These are phyloP conservation scores for Porodaedalea pini DNA, from an alignment of 1,284 basidiomycete species.

Conservation along the genomic window DNA sequence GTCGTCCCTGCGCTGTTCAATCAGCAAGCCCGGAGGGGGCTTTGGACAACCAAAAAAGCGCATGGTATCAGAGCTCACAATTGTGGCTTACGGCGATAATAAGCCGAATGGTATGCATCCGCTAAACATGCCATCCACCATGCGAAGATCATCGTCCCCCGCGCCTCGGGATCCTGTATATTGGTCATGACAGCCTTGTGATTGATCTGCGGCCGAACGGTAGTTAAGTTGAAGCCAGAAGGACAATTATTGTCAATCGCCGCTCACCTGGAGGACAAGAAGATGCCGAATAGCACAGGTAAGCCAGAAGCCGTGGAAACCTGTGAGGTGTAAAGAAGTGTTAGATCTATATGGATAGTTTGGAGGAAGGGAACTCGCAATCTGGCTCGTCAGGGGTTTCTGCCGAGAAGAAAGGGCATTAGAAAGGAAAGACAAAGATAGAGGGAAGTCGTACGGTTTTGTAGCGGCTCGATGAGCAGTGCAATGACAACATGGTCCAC, in stretches of 20 bases:
- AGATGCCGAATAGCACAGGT: constrained; percentile 72
- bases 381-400: constrained; percentile 66
- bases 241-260: neutral
- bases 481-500: constrained; percentile 78
- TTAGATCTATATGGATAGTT: neutral
- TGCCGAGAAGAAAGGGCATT: constrained; percentile 30
- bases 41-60: constrained; percentile 35
- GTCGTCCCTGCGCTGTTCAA: constrained; percentile 46
- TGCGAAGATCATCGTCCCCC: constrained; percentile 79
- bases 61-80: constrained; percentile 54
- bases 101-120: constrained; percentile 57
- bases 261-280: constrained; percentile 64
- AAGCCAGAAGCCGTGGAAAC: constrained; percentile 80
- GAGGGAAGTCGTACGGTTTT: constrained; percentile 62
- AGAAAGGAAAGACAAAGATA: neutral
- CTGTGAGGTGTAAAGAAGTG: constrained; percentile 38
- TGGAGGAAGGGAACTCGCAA: constrained; percentile 37
- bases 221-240: constrained; percentile 1
- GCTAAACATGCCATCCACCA: constrained; percentile 71
- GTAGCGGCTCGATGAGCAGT: constrained; percentile 72
- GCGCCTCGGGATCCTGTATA: constrained; percentile 65
- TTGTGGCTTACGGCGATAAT: constrained; percentile 57
- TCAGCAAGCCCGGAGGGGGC: constrained; percentile 35
- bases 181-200: constrained; percentile 70
- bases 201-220: constrained; percentile 54